These are phyloP conservation scores for Calonectria crousiana DNA, from an alignment of 2,329 filamentous ascomycete genomes.

Conservation along the genomic window DNA sequence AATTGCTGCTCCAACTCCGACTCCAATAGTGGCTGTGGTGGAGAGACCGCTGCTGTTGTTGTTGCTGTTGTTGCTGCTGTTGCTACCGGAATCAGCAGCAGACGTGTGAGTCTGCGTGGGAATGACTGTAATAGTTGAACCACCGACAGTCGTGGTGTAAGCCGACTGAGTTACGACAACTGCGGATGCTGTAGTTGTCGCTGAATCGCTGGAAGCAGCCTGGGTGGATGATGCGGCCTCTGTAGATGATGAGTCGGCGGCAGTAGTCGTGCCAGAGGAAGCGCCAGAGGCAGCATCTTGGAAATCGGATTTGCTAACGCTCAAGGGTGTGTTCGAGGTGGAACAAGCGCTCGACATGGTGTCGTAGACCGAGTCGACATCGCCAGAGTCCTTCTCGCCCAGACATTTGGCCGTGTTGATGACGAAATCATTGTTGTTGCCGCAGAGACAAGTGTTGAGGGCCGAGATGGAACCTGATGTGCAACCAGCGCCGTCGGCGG, in stretches of 20 bases:
- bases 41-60: conserved; percentile 43
- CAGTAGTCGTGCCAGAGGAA: not conserved
- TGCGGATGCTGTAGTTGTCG: conserved; percentile 3
- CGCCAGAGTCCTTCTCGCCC: conserved; percentile 47
- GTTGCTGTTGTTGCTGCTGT: not conserved
- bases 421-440: conserved; percentile 63
- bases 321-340: conserved; percentile 57
- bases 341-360: conserved; percentile 59
- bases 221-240: not conserved
- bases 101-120: conserved; percentile 24
- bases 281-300: conserved; percentile 40
- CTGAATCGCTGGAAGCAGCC: not conserved
- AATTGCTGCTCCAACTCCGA: conserved; percentile 53
- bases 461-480: conserved; percentile 48
- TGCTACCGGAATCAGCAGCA: not conserved
- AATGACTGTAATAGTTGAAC: conserved; percentile 25
- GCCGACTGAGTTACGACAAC: not conserved
- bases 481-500: conserved; percentile 57
- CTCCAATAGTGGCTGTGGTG: conserved; percentile 53
- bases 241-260: not conserved
- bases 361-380: conserved; percentile 57
- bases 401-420: conserved; percentile 61
- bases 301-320: conserved; percentile 57
- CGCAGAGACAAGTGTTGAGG: conserved; percentile 64
- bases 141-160: conserved; percentile 28